phyloP scores from a whole-genome alignment of 768 basidiomycete genomes.

The Pholiota microspora region DNA sequence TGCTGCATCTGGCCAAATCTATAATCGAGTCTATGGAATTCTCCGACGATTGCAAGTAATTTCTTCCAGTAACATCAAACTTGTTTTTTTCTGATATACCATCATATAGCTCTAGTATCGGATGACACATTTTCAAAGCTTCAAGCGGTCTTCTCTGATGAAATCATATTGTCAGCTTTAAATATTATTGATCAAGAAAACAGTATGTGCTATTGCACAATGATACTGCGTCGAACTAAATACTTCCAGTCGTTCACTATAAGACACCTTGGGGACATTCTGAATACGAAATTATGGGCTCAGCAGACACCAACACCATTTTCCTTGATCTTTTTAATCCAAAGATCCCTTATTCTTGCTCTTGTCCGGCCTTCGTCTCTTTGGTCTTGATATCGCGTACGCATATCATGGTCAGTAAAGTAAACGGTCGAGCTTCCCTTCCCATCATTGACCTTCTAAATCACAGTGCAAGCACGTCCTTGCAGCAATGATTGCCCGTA shows the following conservation, averaged over 20 bases:
- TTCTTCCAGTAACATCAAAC: background rate
- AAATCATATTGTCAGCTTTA: constrained; percentile 63
- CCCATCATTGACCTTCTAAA: background rate
- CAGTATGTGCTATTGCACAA: constrained; percentile 38
- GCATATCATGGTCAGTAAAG: constrained; percentile 57
- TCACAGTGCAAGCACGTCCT: constrained; percentile 78
- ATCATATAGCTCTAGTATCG: constrained; percentile 26
- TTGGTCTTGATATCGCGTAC: constrained; percentile 58
- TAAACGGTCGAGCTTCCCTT: constrained; percentile 4
- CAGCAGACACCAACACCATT: constrained; percentile 61
- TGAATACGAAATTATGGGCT: constrained; percentile 68
- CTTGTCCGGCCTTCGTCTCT: constrained; percentile 72
- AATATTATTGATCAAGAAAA: constrained; percentile 73
- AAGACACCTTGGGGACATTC: constrained; percentile 52
- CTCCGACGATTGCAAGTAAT: constrained; percentile 8
- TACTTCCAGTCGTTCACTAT: constrained; percentile 56
- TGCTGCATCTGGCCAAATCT: constrained; percentile 13
- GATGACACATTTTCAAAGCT: constrained; percentile 59
- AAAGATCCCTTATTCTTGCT: constrained; percentile 56
- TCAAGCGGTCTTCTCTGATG: constrained; percentile 58
- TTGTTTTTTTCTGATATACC: no score
- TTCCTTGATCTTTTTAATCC: constrained; percentile 41
- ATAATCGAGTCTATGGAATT: constrained; percentile 17
- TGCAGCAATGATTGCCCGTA: constrained; percentile 59
- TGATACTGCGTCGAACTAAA: background rate